These are phyloP conservation scores for Eremomyces bilateralis DNA, from an alignment of 495 filamentous ascomycete genomes.

Conservation along the genomic window DNA sequence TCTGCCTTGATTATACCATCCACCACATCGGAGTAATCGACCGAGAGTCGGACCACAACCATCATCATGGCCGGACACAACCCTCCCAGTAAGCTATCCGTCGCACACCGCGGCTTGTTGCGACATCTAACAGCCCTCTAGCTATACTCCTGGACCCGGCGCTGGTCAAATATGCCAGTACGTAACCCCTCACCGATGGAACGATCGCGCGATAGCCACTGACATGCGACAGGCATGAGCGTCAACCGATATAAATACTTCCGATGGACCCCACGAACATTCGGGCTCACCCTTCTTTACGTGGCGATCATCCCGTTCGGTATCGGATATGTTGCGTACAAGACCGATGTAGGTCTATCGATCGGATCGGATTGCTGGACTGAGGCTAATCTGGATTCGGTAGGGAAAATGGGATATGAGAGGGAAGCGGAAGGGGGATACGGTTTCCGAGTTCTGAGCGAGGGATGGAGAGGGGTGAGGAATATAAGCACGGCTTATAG, in stretches of 20 bases:
- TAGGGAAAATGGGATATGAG: conserved; percentile 76
- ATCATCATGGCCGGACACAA: too few species aligned
- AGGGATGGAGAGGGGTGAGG: too few species aligned
- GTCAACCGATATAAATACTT: conserved; percentile 86
- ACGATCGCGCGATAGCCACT: not conserved
- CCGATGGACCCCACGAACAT: conserved; percentile 70
- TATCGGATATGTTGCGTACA: conserved; percentile 47
- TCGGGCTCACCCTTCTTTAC: conserved; percentile 55
- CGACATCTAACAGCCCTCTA: conserved; percentile 9
- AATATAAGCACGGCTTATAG: too few species aligned
- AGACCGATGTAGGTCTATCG: conserved; percentile 40
- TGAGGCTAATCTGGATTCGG: not conserved
- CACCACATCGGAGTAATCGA: too few species aligned
- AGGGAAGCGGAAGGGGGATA: conserved; percentile 70
- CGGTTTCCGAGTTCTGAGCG: conserved; percentile 39
- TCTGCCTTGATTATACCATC: too few species aligned
- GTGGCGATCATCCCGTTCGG: conserved; percentile 43
- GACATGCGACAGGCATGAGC: conserved; percentile 42
- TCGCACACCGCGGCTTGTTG: not conserved
- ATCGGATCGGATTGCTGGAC: not conserved
- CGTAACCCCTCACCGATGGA: conserved; percentile 8
- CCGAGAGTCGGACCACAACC: too few species aligned
- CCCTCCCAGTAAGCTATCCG: too few species aligned
- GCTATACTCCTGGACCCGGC: conserved; percentile 20
- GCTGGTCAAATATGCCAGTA: conserved; percentile 22